These are phyloP conservation scores for Colletotrichum sp. DNA, from an alignment of 2,329 filamentous ascomycete genomes.

Conservation along the genomic window DNA sequence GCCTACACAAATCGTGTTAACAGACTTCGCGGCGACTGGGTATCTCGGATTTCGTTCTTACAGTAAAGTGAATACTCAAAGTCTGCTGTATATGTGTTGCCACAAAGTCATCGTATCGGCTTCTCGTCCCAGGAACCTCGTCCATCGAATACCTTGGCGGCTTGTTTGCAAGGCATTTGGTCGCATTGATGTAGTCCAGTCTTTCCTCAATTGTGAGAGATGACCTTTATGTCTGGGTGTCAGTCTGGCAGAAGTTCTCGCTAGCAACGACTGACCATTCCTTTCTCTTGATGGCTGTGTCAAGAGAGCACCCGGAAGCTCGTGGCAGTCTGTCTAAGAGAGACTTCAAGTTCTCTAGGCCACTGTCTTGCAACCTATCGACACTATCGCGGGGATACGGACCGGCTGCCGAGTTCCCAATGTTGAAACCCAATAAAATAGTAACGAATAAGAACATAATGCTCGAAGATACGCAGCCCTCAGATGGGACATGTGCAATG, in stretches of 20 bases:
- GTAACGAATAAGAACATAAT: background rate
- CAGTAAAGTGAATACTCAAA: constrained; percentile 27
- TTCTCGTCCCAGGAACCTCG: constrained; percentile 28
- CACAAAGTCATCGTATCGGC: constrained; percentile 35
- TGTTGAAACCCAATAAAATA: background rate
- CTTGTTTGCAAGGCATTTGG: constrained; percentile 25
- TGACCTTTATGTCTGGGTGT: background rate
- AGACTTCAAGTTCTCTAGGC: background rate
- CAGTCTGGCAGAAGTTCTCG: background rate
- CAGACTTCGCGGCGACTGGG: too few relatives aligned
- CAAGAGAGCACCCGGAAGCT: background rate
- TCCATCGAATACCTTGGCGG: constrained; percentile 8
- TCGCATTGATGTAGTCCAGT: constrained; percentile 26
- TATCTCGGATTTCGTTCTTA: background rate
- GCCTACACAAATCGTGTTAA: constrained; percentile 18
- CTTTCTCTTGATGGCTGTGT: background rate
- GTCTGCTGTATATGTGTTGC: constrained; percentile 34
- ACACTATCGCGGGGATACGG: background rate
- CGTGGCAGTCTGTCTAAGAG: background rate
- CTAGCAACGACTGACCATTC: background rate
- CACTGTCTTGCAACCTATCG: background rate
- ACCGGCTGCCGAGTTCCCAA: background rate
- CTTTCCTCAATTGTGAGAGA: background rate
- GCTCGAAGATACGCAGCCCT: background rate
- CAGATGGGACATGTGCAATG: too few relatives aligned